These are phyloP conservation scores for Colletotrichum sp. DNA, from an alignment of 2,329 filamentous ascomycete genomes.

Conservation along the genomic window DNA sequence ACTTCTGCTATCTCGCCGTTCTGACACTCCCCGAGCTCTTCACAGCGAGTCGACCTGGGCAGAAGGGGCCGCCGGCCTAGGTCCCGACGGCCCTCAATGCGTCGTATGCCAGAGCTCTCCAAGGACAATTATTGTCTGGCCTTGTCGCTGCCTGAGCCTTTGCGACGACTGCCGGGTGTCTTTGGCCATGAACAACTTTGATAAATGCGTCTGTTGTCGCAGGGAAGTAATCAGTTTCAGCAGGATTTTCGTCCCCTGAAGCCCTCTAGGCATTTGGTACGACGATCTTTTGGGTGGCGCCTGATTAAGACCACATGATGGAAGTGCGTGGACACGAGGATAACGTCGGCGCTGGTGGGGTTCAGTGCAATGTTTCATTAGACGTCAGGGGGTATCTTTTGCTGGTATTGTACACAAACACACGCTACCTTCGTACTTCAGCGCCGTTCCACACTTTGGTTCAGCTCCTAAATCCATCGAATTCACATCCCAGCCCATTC, in stretches of 20 bases:
- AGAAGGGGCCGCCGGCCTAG: conserved; percentile 74
- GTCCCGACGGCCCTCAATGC: conserved; percentile 77
- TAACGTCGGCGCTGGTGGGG: neutral
- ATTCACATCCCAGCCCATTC: conserved; percentile 91
- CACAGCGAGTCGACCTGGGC: conserved; percentile 59
- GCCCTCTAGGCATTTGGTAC: neutral
- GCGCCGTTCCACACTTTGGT: neutral
- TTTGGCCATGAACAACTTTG: conserved; percentile 95
- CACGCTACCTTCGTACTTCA: neutral
- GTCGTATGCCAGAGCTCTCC: conserved; percentile 91
- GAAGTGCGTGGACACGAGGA: neutral
- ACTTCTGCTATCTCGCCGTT: conserved; percentile 59
- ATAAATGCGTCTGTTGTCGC: conserved; percentile 93
- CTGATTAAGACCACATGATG: neutral
- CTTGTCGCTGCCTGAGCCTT: conserved; percentile 90
- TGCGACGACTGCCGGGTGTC: conserved; percentile 96
- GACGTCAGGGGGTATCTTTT: conserved; percentile 1
- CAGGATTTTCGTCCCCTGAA: conserved; percentile 80
- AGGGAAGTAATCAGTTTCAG: conserved; percentile 89
- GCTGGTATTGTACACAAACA: neutral
- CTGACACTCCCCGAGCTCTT: conserved; percentile 1
- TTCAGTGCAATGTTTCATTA: neutral
- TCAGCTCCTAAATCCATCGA: neutral
- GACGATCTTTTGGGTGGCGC: neutral
- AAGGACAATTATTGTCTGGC: conserved; percentile 92